Base-by-base conservation (phyloP, 2,329 filamentous ascomycete genomes). In the Plenodomus tracheiphilus region DNA sequence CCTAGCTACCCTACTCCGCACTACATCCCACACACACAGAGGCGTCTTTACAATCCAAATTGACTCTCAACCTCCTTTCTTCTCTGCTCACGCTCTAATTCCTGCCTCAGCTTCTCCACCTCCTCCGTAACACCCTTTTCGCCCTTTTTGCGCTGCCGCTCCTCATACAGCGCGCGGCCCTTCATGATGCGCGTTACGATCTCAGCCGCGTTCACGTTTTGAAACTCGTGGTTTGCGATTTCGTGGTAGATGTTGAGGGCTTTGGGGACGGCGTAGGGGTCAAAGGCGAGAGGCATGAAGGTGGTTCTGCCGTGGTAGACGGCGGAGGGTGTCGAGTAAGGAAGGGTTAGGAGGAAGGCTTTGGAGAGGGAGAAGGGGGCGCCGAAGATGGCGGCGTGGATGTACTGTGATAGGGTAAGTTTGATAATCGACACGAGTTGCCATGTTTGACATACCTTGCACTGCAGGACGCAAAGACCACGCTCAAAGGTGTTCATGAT, bases 401-500 rank as follows among this genome's bases (percentile, higher is more conserved):
- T 82, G 75, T 96, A 96, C 86, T 95, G 64, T 10, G 20, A 19
- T 21, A 6, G 2, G 30, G 25, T 59, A 16, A 51, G 43, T 37
- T 4, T 16, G n/a, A 10, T 49, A 15, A 49, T 49, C 22, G 25
- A 28, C 38, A 28, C 13, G 9, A 6, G 35, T 39, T 46, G 56
- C 44, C 20, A 21, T 49, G 35, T n/a, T 22, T 13, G 22, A 43
- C 83, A 65, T 79, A 93, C 90, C 73, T 88, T 88, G 79, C 94
- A 99, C 69, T 99, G 94, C 54, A 97, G 78, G 22, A 97, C 93
- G 70, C 94, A 99, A 18, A 99, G 84, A 1, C 92, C 92, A 36
- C 94, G 87, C 78, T 99, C 94, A 65, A 93, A 96, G 48, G 96
- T 92, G 77, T 97, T 99, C 94, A 99, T 99, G 76, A 99, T 97